Conservation (phyloP, 1,284 basidiomycete species). For the Ceratobasidium sp. region DNA sequence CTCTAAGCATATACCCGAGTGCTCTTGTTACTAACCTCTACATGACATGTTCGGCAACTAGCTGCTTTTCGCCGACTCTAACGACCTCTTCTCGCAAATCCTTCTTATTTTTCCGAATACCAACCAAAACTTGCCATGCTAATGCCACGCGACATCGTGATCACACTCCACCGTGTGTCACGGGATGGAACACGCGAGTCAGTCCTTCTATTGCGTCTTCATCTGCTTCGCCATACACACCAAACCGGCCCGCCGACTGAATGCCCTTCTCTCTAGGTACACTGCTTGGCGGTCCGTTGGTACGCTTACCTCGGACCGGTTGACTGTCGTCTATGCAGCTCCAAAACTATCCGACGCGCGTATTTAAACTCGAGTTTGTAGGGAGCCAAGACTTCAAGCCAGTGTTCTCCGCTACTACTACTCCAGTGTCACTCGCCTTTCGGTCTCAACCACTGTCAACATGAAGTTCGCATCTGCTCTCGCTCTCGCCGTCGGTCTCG, state of each 20-base stretch:
- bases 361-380: neutral
- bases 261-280: neutral
- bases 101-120: slow-evolving; percentile 10
- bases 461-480: slow-evolving; percentile 17
- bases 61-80: neutral
- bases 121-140: slow-evolving; percentile 1
- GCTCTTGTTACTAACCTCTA: neutral
- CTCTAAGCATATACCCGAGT: neutral
- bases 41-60: neutral
- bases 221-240: neutral
- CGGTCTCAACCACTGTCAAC: neutral
- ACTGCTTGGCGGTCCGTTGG: neutral
- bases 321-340: no score
- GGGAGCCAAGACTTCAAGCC: neutral
- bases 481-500: no score
- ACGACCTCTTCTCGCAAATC: neutral
- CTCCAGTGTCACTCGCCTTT: neutral
- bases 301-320: neutral
- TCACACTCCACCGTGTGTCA: neutral
- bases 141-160: slow-evolving; percentile 1
- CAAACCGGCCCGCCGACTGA: slow-evolving; percentile 30
- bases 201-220: slow-evolving; percentile 12
- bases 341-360: neutral
- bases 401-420: neutral
- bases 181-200: slow-evolving; percentile 23